These are phyloP conservation scores for Leishmania tropica DNA, from an alignment of 208 protist species.

Conservation along the genomic window DNA sequence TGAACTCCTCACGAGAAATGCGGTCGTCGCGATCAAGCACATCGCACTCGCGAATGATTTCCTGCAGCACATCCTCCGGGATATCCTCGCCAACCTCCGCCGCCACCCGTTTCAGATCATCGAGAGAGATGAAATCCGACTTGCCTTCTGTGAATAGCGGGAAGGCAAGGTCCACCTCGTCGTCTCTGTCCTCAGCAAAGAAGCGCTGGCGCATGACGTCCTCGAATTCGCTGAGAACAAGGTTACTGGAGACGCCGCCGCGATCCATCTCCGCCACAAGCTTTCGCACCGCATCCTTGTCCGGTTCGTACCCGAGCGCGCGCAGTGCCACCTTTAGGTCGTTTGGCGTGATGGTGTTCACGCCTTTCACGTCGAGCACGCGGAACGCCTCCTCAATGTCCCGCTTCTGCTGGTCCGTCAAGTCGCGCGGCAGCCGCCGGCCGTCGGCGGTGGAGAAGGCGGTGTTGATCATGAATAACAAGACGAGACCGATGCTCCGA, in stretches of 20 bases:
- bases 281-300: constrained; percentile 92
- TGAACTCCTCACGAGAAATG: constrained; percentile 95
- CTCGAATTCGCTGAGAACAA: constrained; percentile 91
- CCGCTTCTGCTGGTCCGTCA: constrained; percentile 86
- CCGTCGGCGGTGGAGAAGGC: constrained; percentile 54
- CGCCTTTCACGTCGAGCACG: constrained; percentile 95
- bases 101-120: constrained; percentile 96
- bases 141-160: constrained; percentile 94
- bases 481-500: background rate
- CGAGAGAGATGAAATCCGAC: constrained; percentile 95
- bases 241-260: constrained; percentile 88
- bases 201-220: constrained; percentile 92
- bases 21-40: constrained; percentile 93
- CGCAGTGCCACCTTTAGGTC: constrained; percentile 95
- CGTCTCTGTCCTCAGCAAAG: constrained; percentile 85
- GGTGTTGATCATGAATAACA: constrained; percentile 44
- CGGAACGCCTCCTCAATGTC: constrained; percentile 96
- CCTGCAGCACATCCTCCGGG: constrained; percentile 95
- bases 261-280: constrained; percentile 94
- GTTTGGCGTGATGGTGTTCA: constrained; percentile 92
- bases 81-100: constrained; percentile 95
- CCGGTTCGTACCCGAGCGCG: constrained; percentile 95
- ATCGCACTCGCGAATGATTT: constrained; percentile 96
- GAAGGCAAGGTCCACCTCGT: constrained; percentile 95
- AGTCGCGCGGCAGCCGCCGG: constrained; percentile 73